phyloP scores from a whole-genome alignment of 108 stramenopile genomes.

The Nitzschia sp. region DNA sequence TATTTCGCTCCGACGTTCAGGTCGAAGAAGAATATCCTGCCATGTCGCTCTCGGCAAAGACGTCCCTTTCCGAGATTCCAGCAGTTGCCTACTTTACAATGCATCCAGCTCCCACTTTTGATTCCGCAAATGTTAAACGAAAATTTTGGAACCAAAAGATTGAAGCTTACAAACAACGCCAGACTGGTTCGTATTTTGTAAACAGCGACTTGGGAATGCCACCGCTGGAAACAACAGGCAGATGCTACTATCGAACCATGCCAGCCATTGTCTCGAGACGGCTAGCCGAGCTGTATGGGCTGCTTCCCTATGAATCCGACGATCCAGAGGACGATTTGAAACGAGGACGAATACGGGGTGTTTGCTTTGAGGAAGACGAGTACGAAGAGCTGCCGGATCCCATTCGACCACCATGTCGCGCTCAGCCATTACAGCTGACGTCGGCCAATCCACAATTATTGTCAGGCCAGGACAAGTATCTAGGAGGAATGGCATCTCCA shows the following conservation, averaged over 20 bases:
- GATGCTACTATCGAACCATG: slow-evolving; percentile 55
- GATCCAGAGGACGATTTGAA: slow-evolving; percentile 31
- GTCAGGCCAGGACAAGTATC: slow-evolving; percentile 64
- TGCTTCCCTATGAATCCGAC: slow-evolving; percentile 49
- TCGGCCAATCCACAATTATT: not conserved
- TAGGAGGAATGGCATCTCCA: slow-evolving; percentile 72
- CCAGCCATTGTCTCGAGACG: slow-evolving; percentile 52
- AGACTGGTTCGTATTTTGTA: slow-evolving; percentile 57
- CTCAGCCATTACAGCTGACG: not conserved
- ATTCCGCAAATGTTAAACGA: not conserved
- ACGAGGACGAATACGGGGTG: slow-evolving; percentile 58
- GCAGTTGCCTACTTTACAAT: slow-evolving; percentile 15
- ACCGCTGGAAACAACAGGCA: slow-evolving; percentile 1
- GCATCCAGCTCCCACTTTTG: not conserved
- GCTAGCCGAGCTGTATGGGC: slow-evolving; percentile 65
- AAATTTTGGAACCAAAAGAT: slow-evolving; percentile 26
- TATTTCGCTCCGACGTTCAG: slow-evolving; percentile 63
- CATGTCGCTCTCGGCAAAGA: not conserved
- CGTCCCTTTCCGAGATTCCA: not conserved
- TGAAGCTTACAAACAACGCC: slow-evolving; percentile 58
- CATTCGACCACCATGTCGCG: not conserved
- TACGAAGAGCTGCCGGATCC: not conserved
- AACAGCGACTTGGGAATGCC: slow-evolving; percentile 32
- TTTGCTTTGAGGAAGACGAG: slow-evolving; percentile 45
- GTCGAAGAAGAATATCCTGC: not conserved